Evolutionary conservation across 805 yeast species (phyloP).

Genomic region (Jamesozyma lodderae): DNA sequence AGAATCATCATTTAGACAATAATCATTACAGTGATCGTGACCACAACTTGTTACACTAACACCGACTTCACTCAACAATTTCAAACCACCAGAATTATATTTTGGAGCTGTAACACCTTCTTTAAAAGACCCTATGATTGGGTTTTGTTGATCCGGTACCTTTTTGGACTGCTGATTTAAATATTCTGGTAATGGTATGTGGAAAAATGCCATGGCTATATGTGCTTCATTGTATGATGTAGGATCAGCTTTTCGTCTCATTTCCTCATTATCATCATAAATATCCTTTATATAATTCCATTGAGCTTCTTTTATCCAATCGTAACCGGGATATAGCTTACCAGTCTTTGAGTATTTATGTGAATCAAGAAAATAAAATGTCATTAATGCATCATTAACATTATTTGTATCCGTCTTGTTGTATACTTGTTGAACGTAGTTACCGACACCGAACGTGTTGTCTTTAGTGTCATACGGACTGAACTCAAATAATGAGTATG

Average conservation of each 20-base stretch:
- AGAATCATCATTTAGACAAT: conserved; percentile 55
- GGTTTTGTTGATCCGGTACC: conserved; percentile 20
- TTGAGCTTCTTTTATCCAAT: conserved; percentile 71
- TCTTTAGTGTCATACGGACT: conserved; percentile 48
- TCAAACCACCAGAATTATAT: conserved; percentile 58
- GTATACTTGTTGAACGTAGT: conserved; percentile 51
- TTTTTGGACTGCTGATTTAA: conserved; percentile 35
- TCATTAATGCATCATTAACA: conserved; percentile 38
- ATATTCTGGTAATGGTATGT: conserved; percentile 87
- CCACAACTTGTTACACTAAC: conserved; percentile 76
- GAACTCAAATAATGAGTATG: conserved; percentile 51
- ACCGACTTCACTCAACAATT: conserved; percentile 51
- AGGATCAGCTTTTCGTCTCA: conserved; percentile 3
- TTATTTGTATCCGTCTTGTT: conserved; percentile 26
- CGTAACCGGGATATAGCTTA: conserved; percentile 70
- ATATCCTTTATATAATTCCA: conserved; percentile 43
- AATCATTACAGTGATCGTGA: conserved; percentile 94
- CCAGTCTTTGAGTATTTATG: conserved; percentile 66
- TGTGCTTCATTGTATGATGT: conserved; percentile 34
- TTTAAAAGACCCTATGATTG: conserved; percentile 50
- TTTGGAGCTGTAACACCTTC: conserved; percentile 78
- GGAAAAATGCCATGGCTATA: conserved; percentile 83
- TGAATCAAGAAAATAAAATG: conserved; percentile 73
- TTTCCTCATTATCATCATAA: conserved; percentile 25
- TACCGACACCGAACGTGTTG: conserved; percentile 70